Conservation (phyloP, 179 eudicot genomes). For the Silene vulgaris region DNA sequence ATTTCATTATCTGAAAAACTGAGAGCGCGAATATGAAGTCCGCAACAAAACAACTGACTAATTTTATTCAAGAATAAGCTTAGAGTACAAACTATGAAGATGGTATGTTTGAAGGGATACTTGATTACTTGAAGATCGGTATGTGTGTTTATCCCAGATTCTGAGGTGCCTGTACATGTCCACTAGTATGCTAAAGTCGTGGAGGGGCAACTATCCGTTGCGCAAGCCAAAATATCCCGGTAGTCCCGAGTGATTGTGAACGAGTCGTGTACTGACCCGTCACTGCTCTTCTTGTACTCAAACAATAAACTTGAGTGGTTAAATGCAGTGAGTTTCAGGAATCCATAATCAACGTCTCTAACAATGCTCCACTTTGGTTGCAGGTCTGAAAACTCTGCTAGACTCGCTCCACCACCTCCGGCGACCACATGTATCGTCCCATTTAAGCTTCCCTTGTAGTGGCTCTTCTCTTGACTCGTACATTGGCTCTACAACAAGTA, state of each 20-base stretch:
- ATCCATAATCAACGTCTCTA: slow-evolving; percentile 62
- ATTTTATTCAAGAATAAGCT: slow-evolving; percentile 3
- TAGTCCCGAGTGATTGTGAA: slow-evolving; percentile 65
- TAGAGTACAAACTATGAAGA: not conserved
- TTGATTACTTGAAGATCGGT: slow-evolving; percentile 15
- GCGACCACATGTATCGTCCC: slow-evolving; percentile 75
- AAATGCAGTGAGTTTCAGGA: slow-evolving; percentile 61
- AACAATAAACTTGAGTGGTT: slow-evolving; percentile 59
- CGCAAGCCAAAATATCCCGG: slow-evolving; percentile 67
- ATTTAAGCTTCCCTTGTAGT: slow-evolving; percentile 50
- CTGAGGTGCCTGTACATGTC: not conserved
- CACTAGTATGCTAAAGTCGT: slow-evolving; percentile 42
- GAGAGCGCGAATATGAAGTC: not conserved
- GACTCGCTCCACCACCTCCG: slow-evolving; percentile 71
- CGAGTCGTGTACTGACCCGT: slow-evolving; percentile 66
- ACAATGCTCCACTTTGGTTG: slow-evolving; percentile 61
- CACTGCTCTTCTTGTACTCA: slow-evolving; percentile 68
- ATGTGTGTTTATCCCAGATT: slow-evolving; percentile 7
- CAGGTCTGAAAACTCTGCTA: slow-evolving; percentile 37
- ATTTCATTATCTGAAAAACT: not conserved
- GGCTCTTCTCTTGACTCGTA: slow-evolving; percentile 45
- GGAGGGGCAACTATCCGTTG: slow-evolving; percentile 64
- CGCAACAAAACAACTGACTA: not conserved
- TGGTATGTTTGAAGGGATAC: no score
- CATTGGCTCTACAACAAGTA: slow-evolving; percentile 50